phyloP scores from a whole-genome alignment of 2,329 filamentous ascomycete genomes.

The Scedosporium minutisporum region DNA sequence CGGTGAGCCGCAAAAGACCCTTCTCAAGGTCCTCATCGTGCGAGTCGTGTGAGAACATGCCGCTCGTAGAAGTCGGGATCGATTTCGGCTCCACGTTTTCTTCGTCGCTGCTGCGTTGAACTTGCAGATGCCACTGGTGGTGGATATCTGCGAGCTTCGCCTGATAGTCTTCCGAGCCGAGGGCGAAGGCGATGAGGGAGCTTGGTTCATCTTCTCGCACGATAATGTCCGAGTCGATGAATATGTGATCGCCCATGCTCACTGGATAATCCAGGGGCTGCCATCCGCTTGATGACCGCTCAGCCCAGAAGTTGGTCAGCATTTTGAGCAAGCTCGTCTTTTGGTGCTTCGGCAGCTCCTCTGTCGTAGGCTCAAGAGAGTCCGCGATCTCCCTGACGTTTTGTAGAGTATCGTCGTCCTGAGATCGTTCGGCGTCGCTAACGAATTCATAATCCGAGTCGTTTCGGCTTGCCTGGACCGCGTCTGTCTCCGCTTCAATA shows the following conservation, averaged over 20 bases:
- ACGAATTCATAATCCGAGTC: constrained; percentile 61
- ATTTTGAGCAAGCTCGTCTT: constrained; percentile 92
- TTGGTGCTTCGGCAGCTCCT: constrained; percentile 83
- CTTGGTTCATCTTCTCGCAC: constrained; percentile 96
- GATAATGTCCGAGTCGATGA: constrained; percentile 93
- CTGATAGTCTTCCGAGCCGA: constrained; percentile 81
- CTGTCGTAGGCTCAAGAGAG: constrained; percentile 49
- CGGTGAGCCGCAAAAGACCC: constrained; percentile 72
- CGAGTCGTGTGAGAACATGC: constrained; percentile 9
- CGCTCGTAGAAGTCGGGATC: background rate
- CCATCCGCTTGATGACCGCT: constrained; percentile 94
- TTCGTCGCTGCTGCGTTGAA: constrained; percentile 8
- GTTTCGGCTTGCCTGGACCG: constrained; percentile 32
- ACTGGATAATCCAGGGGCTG: constrained; percentile 85
- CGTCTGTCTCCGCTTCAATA: constrained; percentile 7
- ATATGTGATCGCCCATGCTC: constrained; percentile 81
- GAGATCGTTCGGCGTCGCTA: constrained; percentile 64
- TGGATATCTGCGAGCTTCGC: constrained; percentile 61
- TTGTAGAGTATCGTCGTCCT: constrained; percentile 58
- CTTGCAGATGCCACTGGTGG: constrained; percentile 12
- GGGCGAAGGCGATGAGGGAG: constrained; percentile 85
- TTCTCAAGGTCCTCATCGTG: constrained; percentile 70
- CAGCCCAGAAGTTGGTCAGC: constrained; percentile 96
- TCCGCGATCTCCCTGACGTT: constrained; percentile 54
- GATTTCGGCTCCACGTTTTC: background rate